Base-by-base conservation (phyloP, 495 filamentous ascomycete genomes). In the Penicillium pancosmium region DNA sequence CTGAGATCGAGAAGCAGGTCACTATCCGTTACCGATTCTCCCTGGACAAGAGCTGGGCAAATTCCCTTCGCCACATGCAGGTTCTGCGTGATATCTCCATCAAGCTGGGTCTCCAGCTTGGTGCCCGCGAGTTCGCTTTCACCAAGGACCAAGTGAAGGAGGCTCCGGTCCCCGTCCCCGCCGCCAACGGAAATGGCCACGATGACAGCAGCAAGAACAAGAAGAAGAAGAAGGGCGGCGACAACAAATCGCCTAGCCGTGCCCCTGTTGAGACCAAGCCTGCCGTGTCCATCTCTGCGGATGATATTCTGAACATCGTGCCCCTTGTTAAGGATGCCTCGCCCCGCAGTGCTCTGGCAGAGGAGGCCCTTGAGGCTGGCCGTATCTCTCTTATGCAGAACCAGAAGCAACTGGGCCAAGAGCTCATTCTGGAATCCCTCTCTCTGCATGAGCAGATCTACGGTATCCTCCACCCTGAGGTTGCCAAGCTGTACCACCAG, bases 401-500 rank as follows among this genome's bases (percentile, higher is more conserved):
- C 68, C 90, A 98, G 77, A 92, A 93, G 78, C 93, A 96, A 72
- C 83, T 98, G 49, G 95, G 95, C 52, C 93, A 97, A 77, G 94
- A 98, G 71, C 85, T 99, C 51, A 84, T 99, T 38, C 80, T 98
- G 47, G 95, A 99, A 71, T 96, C 92, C 19, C 80, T 99, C 59
- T 96, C 94, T 48, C 82, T 99, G 33, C 92, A 99, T 67, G 95
- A 99, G 77, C 95, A 99, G 74, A 97, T 99, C 67, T 99, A 99
- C 67, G 95, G 95, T 56, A 92, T 97, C 41, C 82, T 99, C 21
- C 95, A 99, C 71, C 92, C 95, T 11, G 95, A 99, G 75, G 93
- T 98, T 63, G 93, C 93, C 54, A 86, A 93, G 71, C 87, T 96
- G 35, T 99, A 99, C 78, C 91, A 95, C 73, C 90, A 88, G 40